Percentiles rank a stretch among this genome's conserved stretches.
These are phyloP conservation scores for Cyclocybe aegerita DNA, from an alignment of 768 basidiomycete species.

Conservation along the genomic window DNA sequence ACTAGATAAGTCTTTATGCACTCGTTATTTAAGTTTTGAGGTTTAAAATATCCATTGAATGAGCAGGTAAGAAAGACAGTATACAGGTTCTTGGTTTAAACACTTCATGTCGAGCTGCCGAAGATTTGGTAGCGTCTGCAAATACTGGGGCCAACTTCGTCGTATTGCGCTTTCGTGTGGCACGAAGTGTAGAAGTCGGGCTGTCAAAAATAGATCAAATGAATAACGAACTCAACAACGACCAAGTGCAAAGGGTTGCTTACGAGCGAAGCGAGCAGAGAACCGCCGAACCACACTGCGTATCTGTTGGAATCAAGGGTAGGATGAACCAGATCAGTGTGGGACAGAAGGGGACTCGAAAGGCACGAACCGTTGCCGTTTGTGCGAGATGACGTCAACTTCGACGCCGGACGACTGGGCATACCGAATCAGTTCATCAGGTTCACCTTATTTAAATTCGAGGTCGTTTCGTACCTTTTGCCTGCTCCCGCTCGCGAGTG, in stretches of 20 bases:
- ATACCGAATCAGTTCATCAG: conserved; percentile 10
- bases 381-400: conserved; percentile 98
- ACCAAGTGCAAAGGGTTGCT: conserved; percentile 23
- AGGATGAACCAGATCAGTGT: conserved; percentile 14
- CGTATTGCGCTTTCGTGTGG: conserved; percentile 93
- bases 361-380: conserved; percentile 77
- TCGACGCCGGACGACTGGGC: conserved; percentile 91
- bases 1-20: neutral
- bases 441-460: neutral
- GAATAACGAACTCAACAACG: neutral
- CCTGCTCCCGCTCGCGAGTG: conserved; percentile 67
- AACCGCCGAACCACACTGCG: conserved; percentile 99
- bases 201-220: conserved; percentile 34
- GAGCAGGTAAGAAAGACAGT: neutral
- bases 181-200: conserved; percentile 95
- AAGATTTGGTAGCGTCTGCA: conserved; percentile 93
- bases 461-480: conserved; percentile 56
- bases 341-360: neutral
- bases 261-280: conserved; percentile 88
- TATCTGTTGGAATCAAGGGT: conserved; percentile 43
- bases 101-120: conserved; percentile 77
- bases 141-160: conserved; percentile 90
- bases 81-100: neutral
- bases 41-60: neutral
- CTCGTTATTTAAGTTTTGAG: too few species aligned